Percentiles rank a stretch among this genome's conserved stretches.
These are phyloP conservation scores for Kwoniella shivajii DNA, from an alignment of 1,284 basidiomycete genomes.

Conservation along the genomic window DNA sequence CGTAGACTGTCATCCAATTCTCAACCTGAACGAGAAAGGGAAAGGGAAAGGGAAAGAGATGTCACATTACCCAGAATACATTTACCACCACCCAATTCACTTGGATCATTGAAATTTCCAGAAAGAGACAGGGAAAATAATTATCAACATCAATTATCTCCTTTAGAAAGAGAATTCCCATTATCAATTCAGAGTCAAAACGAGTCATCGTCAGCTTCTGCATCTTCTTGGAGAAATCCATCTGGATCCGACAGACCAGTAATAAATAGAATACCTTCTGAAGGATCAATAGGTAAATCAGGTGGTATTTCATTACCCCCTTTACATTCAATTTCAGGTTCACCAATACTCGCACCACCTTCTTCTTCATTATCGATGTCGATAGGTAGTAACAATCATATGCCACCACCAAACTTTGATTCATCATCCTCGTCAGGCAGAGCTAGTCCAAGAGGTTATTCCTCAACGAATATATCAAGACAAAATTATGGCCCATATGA, in stretches of 20 bases:
- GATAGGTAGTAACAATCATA: neutral
- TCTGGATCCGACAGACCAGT: constrained; percentile 6
- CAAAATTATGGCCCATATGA: constrained; percentile 2
- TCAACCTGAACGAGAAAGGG: constrained; percentile 6
- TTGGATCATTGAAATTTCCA: constrained; percentile 7
- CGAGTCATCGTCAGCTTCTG: too few species aligned
- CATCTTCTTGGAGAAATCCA: constrained; percentile 1
- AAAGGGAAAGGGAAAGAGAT: constrained; percentile 5
- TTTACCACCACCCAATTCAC: constrained; percentile 17
- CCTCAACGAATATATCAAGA: neutral
- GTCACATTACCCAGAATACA: constrained; percentile 16
- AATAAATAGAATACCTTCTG: constrained; percentile 10
- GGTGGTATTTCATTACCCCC: constrained; percentile 11
- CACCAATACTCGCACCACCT: constrained; percentile 9
- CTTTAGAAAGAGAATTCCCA: constrained; percentile 8
- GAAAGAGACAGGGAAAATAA: neutral
- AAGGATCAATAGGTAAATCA: neutral
- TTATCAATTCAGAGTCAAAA: neutral
- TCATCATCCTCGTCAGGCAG: neutral
- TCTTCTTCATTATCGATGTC: too few species aligned
- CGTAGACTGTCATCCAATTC: neutral
- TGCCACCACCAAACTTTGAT: neutral
- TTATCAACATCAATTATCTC: constrained; percentile 1
- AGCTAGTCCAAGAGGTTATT: constrained; percentile 9
- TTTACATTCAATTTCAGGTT: constrained; percentile 16